Conservation (phyloP, 345 rosid species). For the Ricinus communis region DNA sequence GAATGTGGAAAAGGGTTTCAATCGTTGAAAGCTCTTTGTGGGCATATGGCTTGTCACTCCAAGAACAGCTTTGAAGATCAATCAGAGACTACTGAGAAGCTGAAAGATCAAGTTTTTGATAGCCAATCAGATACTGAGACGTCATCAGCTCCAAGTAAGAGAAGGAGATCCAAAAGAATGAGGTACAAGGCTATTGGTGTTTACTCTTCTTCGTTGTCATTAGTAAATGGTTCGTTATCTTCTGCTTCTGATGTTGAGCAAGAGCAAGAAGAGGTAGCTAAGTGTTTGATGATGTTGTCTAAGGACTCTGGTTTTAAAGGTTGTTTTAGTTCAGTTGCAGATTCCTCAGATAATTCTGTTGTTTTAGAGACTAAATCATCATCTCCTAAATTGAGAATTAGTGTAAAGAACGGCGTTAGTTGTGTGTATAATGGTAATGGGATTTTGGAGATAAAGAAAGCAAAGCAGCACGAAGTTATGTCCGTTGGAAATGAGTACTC, state of each 20-base stretch:
- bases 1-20: conserved; percentile 88
- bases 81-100: conserved; percentile 31
- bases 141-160: conserved; percentile 48
- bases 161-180: conserved; percentile 62
- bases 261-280: conserved; percentile 76
- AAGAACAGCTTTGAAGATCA: conserved; percentile 37
- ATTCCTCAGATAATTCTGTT: conserved; percentile 70
- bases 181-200: conserved; percentile 40
- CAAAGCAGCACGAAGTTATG: conserved; percentile 29
- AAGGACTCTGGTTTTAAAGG: conserved; percentile 64
- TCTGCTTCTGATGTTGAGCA: conserved; percentile 67
- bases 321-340: conserved; percentile 50
- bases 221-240: conserved; percentile 39
- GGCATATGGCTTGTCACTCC: conserved; percentile 92
- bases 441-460: conserved; percentile 32
- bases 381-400: conserved; percentile 46
- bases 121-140: conserved; percentile 72
- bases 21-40: conserved; percentile 84
- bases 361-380: conserved; percentile 64
- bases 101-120: conserved; percentile 43
- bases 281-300: conserved; percentile 81
- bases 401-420: conserved; percentile 35
- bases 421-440: conserved; percentile 33
- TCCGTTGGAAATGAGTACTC: conserved; percentile 38
- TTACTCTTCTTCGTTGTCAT: conserved; percentile 38